phyloP scores from a whole-genome alignment of 2,329 filamentous ascomycete species.

The Curvularia sp. region DNA sequence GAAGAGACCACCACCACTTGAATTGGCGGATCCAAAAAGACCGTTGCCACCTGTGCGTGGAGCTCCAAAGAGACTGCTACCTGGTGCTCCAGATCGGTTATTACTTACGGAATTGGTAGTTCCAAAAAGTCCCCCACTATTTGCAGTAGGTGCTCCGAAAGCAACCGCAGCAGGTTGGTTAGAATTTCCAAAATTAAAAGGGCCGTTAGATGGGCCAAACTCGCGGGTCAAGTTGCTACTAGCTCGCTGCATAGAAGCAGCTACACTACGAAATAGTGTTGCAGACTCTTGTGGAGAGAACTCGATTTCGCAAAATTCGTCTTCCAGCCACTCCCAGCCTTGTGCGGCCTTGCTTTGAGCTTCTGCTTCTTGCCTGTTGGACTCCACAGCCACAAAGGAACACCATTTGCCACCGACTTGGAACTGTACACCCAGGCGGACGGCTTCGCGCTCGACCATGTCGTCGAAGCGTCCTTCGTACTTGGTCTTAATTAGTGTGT shows the following conservation, averaged over 20 bases:
- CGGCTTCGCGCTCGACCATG: slow-evolving; percentile 70
- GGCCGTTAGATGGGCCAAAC: neutral
- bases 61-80: too few relatives aligned
- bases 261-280: neutral
- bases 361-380: slow-evolving; percentile 24
- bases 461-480: slow-evolving; percentile 61
- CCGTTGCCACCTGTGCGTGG: neutral
- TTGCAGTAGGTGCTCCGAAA: neutral
- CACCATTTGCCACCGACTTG: slow-evolving; percentile 74
- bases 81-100: too few relatives aligned
- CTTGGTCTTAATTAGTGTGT: slow-evolving; percentile 49
- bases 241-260: neutral
- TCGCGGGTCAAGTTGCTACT: neutral
- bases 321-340: slow-evolving; percentile 39
- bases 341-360: slow-evolving; percentile 16
- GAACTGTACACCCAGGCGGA: slow-evolving; percentile 69
- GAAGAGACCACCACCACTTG: neutral
- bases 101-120: too few relatives aligned
- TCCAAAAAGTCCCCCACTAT: too few relatives aligned
- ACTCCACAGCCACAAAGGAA: slow-evolving; percentile 73
- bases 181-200: neutral
- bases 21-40: slow-evolving; percentile 2
- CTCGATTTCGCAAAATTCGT: slow-evolving; percentile 1
- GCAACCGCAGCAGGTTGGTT: neutral
- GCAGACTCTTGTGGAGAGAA: neutral